These are phyloP conservation scores for Alternaria burnsii DNA, from an alignment of 2,329 filamentous ascomycete species.

Conservation along the genomic window DNA sequence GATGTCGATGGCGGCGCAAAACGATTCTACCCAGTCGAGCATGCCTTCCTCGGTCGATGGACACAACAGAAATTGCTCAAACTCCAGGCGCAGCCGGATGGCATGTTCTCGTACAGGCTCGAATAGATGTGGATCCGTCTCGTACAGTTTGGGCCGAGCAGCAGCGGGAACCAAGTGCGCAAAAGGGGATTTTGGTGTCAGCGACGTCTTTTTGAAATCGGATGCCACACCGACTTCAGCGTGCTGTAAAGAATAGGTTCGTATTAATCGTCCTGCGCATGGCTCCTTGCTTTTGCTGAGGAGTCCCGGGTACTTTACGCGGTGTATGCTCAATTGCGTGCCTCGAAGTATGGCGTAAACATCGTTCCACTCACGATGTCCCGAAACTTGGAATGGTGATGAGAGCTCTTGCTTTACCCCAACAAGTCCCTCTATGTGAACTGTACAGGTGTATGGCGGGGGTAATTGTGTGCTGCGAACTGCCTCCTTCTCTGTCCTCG, in stretches of 20 bases:
- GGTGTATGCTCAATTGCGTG: slow-evolving; percentile 72
- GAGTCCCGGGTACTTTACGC: slow-evolving; percentile 63
- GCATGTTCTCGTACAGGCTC: slow-evolving; percentile 64
- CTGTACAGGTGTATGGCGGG: slow-evolving; percentile 48
- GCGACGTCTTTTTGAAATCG: slow-evolving; percentile 70
- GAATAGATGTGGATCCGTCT: slow-evolving; percentile 58
- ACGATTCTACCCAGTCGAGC: slow-evolving; percentile 71
- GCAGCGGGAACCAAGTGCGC: slow-evolving; percentile 55
- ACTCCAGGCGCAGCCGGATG: slow-evolving; percentile 75
- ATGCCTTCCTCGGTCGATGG: slow-evolving; percentile 71
- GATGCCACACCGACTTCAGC: slow-evolving; percentile 78
- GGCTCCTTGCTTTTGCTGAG: slow-evolving; percentile 60
- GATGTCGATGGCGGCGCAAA: slow-evolving; percentile 76
- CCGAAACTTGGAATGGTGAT: slow-evolving; percentile 68
- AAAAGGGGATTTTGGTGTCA: slow-evolving; percentile 56
- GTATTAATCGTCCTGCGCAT: slow-evolving; percentile 66
- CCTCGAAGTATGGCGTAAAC: slow-evolving; percentile 72
- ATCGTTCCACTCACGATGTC: slow-evolving; percentile 70
- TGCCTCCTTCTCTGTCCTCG: slow-evolving; percentile 28
- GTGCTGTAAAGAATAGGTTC: slow-evolving; percentile 76
- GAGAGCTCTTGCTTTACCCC: slow-evolving; percentile 72
- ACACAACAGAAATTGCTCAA: slow-evolving; percentile 76
- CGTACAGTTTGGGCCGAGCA: slow-evolving; percentile 52
- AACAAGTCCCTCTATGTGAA: slow-evolving; percentile 47
- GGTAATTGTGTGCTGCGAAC: slow-evolving; percentile 33